phyloP scores from a whole-genome alignment of 345 rosid genomes.

The Turritis glabra region DNA sequence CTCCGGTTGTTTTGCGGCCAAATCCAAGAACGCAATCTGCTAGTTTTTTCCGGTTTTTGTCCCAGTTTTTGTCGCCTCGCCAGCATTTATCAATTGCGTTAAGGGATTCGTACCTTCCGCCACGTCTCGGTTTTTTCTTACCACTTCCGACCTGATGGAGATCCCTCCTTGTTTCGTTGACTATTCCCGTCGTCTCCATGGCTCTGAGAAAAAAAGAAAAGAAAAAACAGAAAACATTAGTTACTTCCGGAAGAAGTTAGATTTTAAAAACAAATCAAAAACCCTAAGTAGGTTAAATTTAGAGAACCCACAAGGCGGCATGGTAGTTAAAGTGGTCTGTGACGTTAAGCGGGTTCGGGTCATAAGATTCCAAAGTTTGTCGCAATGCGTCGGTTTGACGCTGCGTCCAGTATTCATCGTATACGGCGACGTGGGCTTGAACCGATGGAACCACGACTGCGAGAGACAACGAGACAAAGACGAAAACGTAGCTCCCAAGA shows the following conservation, averaged over 20 bases:
- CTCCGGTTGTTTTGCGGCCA: slow-evolving; percentile 66
- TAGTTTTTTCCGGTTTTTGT: slow-evolving; percentile 49
- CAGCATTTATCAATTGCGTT: slow-evolving; percentile 70
- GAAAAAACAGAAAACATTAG: background rate
- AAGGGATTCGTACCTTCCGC: slow-evolving; percentile 46
- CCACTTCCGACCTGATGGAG: slow-evolving; percentile 27
- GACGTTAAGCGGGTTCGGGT: slow-evolving; percentile 52
- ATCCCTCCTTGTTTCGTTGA: slow-evolving; percentile 56
- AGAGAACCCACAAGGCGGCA: slow-evolving; percentile 30
- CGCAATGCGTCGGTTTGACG: slow-evolving; percentile 41
- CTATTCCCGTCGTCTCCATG: slow-evolving; percentile 24
- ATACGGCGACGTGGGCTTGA: slow-evolving; percentile 43
- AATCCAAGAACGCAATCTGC: slow-evolving; percentile 71
- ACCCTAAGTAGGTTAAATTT: background rate
- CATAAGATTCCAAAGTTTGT: slow-evolving; percentile 38
- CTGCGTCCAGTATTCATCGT: slow-evolving; percentile 61
- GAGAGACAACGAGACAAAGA: slow-evolving; percentile 24
- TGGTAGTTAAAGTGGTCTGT: slow-evolving; percentile 48
- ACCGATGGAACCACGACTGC: slow-evolving; percentile 15
- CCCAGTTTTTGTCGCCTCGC: slow-evolving; percentile 60
- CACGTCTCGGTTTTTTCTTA: slow-evolving; percentile 9
- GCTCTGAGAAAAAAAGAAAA: slow-evolving; percentile 1
- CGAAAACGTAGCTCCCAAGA: slow-evolving; percentile 28
- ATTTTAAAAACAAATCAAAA: background rate
- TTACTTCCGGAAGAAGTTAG: slow-evolving; percentile 17